Percentiles rank a stretch among this genome's conserved stretches.
Conservation (phyloP, 2,329 filamentous ascomycete genomes). For the Clonostachys chloroleuca region DNA sequence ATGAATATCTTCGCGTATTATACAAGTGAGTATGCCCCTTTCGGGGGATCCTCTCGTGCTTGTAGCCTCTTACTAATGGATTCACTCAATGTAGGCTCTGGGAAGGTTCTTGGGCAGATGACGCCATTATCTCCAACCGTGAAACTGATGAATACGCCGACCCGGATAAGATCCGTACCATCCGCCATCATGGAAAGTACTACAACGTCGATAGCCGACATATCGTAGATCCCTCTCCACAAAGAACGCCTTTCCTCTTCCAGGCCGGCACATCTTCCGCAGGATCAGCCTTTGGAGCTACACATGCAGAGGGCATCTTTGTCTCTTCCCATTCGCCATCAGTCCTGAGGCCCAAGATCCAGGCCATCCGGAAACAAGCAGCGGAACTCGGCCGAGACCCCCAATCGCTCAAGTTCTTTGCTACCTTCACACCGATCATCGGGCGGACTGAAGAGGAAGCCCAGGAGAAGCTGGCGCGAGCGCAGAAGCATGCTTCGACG, state of each 20-base stretch:
- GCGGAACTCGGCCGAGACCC: constrained; percentile 48
- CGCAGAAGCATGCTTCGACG: constrained; percentile 45
- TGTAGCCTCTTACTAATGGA: background rate
- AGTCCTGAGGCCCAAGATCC: constrained; percentile 43
- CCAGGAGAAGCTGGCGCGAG: constrained; percentile 41
- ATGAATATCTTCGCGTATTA: constrained; percentile 56
- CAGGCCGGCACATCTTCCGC: constrained; percentile 57
- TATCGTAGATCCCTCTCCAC: constrained; percentile 49
- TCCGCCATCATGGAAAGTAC: constrained; percentile 57
- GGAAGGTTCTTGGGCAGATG: constrained; percentile 52
- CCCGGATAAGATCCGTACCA: constrained; percentile 53
- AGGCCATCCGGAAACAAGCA: constrained; percentile 46
- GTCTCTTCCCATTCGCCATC: constrained; percentile 47
- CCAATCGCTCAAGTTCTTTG: constrained; percentile 50
- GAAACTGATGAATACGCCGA: constrained; percentile 52
- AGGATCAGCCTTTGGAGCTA: constrained; percentile 50
- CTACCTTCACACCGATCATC: constrained; percentile 42
- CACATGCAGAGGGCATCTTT: constrained; percentile 57
- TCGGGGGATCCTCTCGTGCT: constrained; percentile 24
- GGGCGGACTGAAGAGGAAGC: constrained; percentile 48
- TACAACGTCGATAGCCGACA: constrained; percentile 37
- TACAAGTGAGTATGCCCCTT: constrained; percentile 44
- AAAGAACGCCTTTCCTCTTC: constrained; percentile 52
- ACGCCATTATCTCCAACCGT: constrained; percentile 49
- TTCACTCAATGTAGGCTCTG: constrained; percentile 29